Percentiles rank a stretch among this genome's conserved stretches.
Conservation (phyloP, 805 yeast species). For the Saccharomyces eubayanus region DNA sequence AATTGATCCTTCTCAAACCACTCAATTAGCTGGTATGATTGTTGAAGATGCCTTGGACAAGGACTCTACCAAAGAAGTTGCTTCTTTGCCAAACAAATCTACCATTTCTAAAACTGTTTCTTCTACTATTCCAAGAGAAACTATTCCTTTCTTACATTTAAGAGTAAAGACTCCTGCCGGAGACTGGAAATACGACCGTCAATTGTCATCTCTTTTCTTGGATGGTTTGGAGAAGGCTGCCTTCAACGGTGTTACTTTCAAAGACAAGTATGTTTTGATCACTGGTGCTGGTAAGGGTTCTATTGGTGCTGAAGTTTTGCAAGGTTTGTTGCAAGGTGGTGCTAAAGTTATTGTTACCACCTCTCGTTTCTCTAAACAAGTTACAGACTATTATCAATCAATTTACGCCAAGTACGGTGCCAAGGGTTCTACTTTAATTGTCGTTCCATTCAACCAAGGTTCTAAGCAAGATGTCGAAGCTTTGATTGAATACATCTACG, state of each 20-base stretch:
- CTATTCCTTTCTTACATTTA: slow-evolving; percentile 90
- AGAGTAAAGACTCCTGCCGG: slow-evolving; percentile 68
- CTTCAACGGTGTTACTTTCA: slow-evolving; percentile 83
- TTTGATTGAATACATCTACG: slow-evolving; percentile 76
- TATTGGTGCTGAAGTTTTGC: slow-evolving; percentile 93
- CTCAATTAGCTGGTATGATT: slow-evolving; percentile 46
- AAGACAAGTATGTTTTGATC: slow-evolving; percentile 78
- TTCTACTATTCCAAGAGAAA: slow-evolving; percentile 64
- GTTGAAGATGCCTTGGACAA: slow-evolving; percentile 45
- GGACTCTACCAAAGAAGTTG: slow-evolving; percentile 67
- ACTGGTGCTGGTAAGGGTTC: slow-evolving; percentile 99
- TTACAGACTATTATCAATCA: slow-evolving; percentile 91
- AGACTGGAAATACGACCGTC: slow-evolving; percentile 76
- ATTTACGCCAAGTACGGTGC: slow-evolving; percentile 92
- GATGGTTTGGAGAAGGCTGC: slow-evolving; percentile 93
- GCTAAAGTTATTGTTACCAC: slow-evolving; percentile 96
- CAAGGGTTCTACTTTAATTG: slow-evolving; percentile 81
- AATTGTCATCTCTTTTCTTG: slow-evolving; percentile 67
- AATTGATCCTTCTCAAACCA: slow-evolving; percentile 58
- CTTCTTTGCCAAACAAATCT: slow-evolving; percentile 68
- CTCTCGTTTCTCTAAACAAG: slow-evolving; percentile 86
- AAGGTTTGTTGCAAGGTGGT: slow-evolving; percentile 95
- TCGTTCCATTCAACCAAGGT: slow-evolving; percentile 98
- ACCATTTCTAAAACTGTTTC: slow-evolving; percentile 68
- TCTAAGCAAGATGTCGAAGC: slow-evolving; percentile 89